phyloP scores from a whole-genome alignment of 768 basidiomycete species.

The Hygrocybe punicea region DNA sequence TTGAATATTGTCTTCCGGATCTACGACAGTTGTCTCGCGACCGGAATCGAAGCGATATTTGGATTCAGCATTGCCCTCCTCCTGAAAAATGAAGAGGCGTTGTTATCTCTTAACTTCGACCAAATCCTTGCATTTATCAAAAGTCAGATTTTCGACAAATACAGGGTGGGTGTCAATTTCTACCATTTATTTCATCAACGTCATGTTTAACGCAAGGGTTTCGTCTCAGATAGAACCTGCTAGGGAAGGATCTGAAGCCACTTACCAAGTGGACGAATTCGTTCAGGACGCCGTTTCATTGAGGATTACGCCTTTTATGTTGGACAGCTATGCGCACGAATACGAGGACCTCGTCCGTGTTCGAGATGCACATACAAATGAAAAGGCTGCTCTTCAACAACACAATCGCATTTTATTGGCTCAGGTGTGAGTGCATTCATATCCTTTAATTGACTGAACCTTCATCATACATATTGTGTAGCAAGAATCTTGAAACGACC shows the following conservation, averaged over 20 bases:
- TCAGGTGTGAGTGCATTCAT: slow-evolving; percentile 63
- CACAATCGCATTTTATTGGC: slow-evolving; percentile 70
- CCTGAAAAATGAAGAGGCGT: slow-evolving; percentile 77
- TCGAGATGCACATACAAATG: slow-evolving; percentile 53
- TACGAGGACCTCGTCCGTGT: slow-evolving; percentile 72
- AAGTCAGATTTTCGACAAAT: slow-evolving; percentile 52
- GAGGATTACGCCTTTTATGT: slow-evolving; percentile 92
- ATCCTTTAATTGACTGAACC: not conserved
- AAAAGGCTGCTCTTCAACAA: slow-evolving; percentile 79
- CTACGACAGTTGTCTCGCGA: slow-evolving; percentile 94
- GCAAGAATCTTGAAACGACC: slow-evolving; percentile 75
- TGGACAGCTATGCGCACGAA: slow-evolving; percentile 85
- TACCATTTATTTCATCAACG: not conserved
- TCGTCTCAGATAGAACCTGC: slow-evolving; percentile 26
- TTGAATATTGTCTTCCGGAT: slow-evolving; percentile 93
- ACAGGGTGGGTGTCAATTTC: not conserved
- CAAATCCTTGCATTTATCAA: slow-evolving; percentile 85
- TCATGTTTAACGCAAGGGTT: not conserved
- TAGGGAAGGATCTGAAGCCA: slow-evolving; percentile 27
- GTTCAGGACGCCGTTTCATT: slow-evolving; percentile 83
- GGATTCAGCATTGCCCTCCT: slow-evolving; percentile 87
- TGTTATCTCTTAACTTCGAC: slow-evolving; percentile 86
- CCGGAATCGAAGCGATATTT: slow-evolving; percentile 95
- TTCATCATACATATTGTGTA: slow-evolving; percentile 26
- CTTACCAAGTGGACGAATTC: slow-evolving; percentile 76